Evolutionary conservation across 139 green algal species (phyloP).

Genomic region (Picochlorum costavermella): DNA sequence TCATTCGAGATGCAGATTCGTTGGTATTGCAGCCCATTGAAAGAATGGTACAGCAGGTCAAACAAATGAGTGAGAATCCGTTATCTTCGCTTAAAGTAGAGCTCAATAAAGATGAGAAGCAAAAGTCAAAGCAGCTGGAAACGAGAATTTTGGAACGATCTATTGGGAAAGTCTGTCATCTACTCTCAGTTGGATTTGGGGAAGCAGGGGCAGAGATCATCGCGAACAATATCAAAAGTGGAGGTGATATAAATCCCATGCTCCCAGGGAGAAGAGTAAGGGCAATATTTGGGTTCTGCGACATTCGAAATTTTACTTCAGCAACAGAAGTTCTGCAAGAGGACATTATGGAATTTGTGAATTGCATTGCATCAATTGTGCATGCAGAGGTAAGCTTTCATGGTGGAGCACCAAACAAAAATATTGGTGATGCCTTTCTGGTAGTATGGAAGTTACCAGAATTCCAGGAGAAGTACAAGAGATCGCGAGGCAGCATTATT

Average conservation of each 20-base stretch:
- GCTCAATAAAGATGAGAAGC: neutral
- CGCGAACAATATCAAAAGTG: constrained; percentile 86
- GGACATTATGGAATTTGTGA: constrained; percentile 97
- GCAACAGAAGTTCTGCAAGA: constrained; percentile 89
- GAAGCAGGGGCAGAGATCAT: constrained; percentile 87
- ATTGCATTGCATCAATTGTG: constrained; percentile 89
- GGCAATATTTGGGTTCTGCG: constrained; percentile 95
- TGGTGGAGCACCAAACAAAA: constrained; percentile 93
- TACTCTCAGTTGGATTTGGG: constrained; percentile 89
- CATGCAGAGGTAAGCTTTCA: constrained; percentile 80
- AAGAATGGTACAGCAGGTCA: constrained; percentile 77
- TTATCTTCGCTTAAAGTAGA: neutral
- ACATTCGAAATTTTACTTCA: constrained; percentile 89
- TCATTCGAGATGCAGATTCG: constrained; percentile 69
- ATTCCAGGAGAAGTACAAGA: constrained; percentile 8
- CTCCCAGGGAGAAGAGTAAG: constrained; percentile 73
- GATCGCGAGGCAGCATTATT: constrained; percentile 9
- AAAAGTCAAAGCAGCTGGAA: constrained; percentile 36
- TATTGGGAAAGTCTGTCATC: constrained; percentile 83
- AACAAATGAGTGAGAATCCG: constrained; percentile 12
- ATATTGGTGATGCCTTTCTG: constrained; percentile 96
- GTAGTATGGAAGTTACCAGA: constrained; percentile 81
- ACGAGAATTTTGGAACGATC: constrained; percentile 80
- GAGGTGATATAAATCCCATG: constrained; percentile 90
- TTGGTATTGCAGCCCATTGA: constrained; percentile 87